Conservation (phyloP, 371 early-diverging fungal species). For the Syncephalis fuscata region DNA sequence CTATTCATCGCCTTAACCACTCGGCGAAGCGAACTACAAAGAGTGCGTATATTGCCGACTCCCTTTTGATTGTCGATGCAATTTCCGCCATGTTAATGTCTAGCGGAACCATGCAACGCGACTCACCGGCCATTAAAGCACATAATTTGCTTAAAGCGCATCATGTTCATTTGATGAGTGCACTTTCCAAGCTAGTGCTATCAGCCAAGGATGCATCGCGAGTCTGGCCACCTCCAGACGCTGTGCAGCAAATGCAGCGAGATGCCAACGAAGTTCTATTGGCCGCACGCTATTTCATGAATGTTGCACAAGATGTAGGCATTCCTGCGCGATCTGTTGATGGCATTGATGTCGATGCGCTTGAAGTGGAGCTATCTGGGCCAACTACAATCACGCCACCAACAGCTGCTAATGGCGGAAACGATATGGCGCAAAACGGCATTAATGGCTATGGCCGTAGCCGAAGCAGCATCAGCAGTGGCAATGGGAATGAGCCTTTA, state of each 20-base stretch:
- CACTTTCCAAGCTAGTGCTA: slow-evolving; percentile 64
- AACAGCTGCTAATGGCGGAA: background rate
- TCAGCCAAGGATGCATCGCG: slow-evolving; percentile 68
- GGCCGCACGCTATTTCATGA: slow-evolving; percentile 57
- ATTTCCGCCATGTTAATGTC: slow-evolving; percentile 71
- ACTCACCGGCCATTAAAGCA: slow-evolving; percentile 36
- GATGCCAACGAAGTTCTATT: slow-evolving; percentile 48
- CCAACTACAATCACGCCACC: background rate
- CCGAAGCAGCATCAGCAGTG: slow-evolving; percentile 1
- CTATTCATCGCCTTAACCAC: slow-evolving; percentile 39
- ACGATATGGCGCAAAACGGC: background rate
- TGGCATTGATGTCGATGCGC: no score
- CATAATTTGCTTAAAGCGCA: slow-evolving; percentile 46
- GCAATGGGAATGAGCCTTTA: background rate
- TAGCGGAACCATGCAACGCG: slow-evolving; percentile 54
- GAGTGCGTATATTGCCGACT: slow-evolving; percentile 32
- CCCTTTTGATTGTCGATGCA: slow-evolving; percentile 45
- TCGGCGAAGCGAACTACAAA: slow-evolving; percentile 40
- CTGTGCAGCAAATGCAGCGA: slow-evolving; percentile 35
- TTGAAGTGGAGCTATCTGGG: no score
- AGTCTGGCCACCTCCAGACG: slow-evolving; percentile 65
- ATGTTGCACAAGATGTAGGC: slow-evolving; percentile 49
- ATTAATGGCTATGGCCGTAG: background rate
- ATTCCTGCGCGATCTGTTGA: slow-evolving; percentile 34
- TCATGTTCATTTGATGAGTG: slow-evolving; percentile 62